Base-by-base conservation (phyloP, 306 rosid genomes). In the Ochetophila trinervis region DNA sequence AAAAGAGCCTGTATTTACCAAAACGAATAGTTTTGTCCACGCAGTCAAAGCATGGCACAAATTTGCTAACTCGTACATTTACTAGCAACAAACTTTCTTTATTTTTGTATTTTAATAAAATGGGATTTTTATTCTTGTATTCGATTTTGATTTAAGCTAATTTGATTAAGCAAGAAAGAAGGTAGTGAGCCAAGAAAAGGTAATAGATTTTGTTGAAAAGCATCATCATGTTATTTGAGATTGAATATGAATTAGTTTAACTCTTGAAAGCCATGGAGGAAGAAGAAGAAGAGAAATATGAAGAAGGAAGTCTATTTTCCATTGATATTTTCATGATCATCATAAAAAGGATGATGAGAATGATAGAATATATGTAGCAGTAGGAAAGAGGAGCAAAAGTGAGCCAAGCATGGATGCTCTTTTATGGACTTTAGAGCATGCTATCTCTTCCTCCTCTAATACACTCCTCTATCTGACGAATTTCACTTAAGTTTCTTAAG, bases 381-480 rank as follows among this genome's bases (percentile, higher is more conserved):
- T 79, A 67, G 85, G 76, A 36, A 50, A 35, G 70, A 57, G 40
- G 23, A 11, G 17, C 5, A 65, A 79, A 45, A 67, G 57, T 23
- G 58, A 85, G 32, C 80, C 89, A 2, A 86, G 91, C 81, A 74
- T 83, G 78, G 85, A 80, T 16, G 97, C 89, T 2, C 76, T 86
- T 1, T 51, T 73, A 8, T 91, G 97, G 97, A 68, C 94, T 5
- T 73, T 91, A 34, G 70, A 68, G 44, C 74, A 81, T 65, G 76
- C 87, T 17, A 67, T 82, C 6, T 37, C 67, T 66, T 21, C 82
- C 15, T 57, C n/a, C n/a, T n/a, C n/a, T n/a, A n/a, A n/a, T n/a
- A n/a, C n/a, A n/a, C n/a, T n/a, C 78, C 5, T 51, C 85, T n/a
- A n/a, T n/a, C n/a, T n/a, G n/a, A n/a, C n/a, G n/a, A n/a, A n/a